Evolutionary conservation across 441 rosid species (phyloP), one percentile per base, ranked within the genome.

Genomic region (Croton setiger): DNA sequence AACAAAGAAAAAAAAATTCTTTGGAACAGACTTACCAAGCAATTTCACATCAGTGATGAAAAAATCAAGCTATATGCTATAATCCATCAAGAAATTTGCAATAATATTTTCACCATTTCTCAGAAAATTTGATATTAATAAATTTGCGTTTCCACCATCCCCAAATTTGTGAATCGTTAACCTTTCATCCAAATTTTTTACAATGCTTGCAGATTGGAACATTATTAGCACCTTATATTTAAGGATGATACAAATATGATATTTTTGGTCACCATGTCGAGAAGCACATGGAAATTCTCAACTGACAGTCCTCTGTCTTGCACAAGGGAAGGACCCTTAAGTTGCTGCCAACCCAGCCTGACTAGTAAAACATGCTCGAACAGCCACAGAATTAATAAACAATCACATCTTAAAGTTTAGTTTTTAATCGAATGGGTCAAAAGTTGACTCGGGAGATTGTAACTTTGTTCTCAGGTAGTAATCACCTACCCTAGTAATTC

Each of bases 1-100:
- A 12, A 63, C 11, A 41, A 27, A 27, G 17, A 61, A 21, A 4
- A 62, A 4, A 44, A 27, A 14, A 10, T 15, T 52, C 10, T 39
- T 12, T 3, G 20, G 48, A 39, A 54, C 14, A 21, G 8, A 66
- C 36, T 7, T 37, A 3, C 14, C 12, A 3, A 54, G 18, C 20
- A 14, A 66, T 53, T 66, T 66, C 23, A 23, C 21, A 39, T 41
- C 39, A 63, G 20, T 44, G 66, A 63, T 7, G 14, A 18, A 37
- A 37, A 15, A 60, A 37, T 37, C 23, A 10, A 37, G 18, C 10
- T 39, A 39, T 39, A 39, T 60, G 31, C 31, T 37, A 64, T 31
- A 49, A 48, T 33, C 15, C 49, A 18, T 23, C 12, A 14, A 66
- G 37, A 62, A 17, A 52, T 10, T 62, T 7, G 37, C n/a, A 65